phyloP scores from a whole-genome alignment of 331 rosid species.

The Ulmus americana region DNA sequence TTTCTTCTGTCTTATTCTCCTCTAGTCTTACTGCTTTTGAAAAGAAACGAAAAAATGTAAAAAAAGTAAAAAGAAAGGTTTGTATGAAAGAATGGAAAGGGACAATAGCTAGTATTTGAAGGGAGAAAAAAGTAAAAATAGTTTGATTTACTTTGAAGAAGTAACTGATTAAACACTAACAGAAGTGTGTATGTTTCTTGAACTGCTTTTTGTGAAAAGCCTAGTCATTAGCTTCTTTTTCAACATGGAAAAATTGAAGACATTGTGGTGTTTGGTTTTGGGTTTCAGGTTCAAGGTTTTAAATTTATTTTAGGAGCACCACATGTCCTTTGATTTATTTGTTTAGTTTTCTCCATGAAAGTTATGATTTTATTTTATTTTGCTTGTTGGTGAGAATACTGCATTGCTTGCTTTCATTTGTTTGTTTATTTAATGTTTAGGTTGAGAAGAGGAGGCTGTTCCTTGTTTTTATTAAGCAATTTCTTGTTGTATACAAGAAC shows the following conservation, averaged over 20 bases:
- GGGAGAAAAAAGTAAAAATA: not conserved
- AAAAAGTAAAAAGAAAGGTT: not conserved
- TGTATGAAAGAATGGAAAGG: not conserved
- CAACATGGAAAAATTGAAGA: not conserved
- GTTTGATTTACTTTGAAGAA: not conserved
- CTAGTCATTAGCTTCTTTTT: too few relatives aligned
- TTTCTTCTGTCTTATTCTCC: not conserved
- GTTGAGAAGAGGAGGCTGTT: constrained; percentile 77
- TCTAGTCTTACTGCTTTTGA: not conserved
- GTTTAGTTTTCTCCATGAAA: too few relatives aligned
- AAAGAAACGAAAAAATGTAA: not conserved
- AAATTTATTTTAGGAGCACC: too few relatives aligned
- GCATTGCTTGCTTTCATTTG: constrained; percentile 8
- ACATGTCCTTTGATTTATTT: too few relatives aligned
- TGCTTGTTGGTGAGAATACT: not conserved
- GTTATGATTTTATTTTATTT: not conserved
- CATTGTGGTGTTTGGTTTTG: not conserved
- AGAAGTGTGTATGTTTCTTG: not conserved
- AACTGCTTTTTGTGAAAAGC: not conserved
- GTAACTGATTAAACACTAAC: not conserved
- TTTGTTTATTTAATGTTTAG: constrained; percentile 32
- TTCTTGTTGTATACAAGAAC: constrained; percentile 61
- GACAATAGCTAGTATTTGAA: not conserved
- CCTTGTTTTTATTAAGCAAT: constrained; percentile 86
- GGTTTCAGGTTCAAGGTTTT: too few relatives aligned